Percentiles rank a stretch among this genome's conserved stretches.
Conservation (phyloP, 176 grass and related monocot species). For the Oryza officinalis region DNA sequence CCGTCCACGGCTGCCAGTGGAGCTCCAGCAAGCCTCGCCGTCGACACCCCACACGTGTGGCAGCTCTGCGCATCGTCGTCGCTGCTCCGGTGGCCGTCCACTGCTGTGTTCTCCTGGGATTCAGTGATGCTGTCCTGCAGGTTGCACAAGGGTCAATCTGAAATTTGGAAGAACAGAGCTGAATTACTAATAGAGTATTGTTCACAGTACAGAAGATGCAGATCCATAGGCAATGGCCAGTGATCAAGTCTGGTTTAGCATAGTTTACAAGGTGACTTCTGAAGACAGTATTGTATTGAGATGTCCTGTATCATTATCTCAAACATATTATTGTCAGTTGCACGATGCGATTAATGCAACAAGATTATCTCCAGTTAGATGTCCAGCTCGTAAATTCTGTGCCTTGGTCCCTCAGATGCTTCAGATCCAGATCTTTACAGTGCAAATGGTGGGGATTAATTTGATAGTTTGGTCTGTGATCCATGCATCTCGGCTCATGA, state of each 20-base stretch:
- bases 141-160: constrained; percentile 30
- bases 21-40: constrained; percentile 39
- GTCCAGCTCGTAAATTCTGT: constrained; percentile 28
- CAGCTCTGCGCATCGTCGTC: background rate
- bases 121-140: constrained; percentile 34
- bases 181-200: constrained; percentile 23
- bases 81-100: constrained; percentile 32
- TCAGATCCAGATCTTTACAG: constrained; percentile 50
- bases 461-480: constrained; percentile 25
- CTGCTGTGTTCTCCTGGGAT: constrained; percentile 38
- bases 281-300: constrained; percentile 9
- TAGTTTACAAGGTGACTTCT: background rate
- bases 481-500: constrained; percentile 39
- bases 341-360: background rate
- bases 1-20: constrained; percentile 38
- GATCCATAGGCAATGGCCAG: constrained; percentile 31
- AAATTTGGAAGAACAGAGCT: constrained; percentile 27
- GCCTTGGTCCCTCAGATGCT: background rate
- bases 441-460: constrained; percentile 17
- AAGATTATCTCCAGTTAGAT: background rate
- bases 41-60: constrained; percentile 28
- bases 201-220: constrained; percentile 39
- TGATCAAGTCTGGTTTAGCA: constrained; percentile 29
- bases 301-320: background rate
- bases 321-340: background rate